phyloP scores from a whole-genome alignment of 2,329 filamentous ascomycete species.

The Pseudocercospora vitis region DNA sequence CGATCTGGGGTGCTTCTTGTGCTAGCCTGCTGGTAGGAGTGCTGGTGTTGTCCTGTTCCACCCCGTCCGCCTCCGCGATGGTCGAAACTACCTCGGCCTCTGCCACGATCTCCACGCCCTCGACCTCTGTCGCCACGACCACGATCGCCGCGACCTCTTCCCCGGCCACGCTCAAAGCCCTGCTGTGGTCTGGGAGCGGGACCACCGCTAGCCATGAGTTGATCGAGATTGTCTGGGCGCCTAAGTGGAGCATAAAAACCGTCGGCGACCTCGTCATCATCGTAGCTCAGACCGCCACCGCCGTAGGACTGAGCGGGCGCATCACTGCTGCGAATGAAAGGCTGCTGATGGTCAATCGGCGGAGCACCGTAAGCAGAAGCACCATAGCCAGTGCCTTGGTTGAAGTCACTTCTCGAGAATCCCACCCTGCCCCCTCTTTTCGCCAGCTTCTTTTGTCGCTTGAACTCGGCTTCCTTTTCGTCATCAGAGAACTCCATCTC shows the following conservation, averaged over 20 bases:
- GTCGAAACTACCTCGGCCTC: slow-evolving; percentile 22
- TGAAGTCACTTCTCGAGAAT: slow-evolving; percentile 26
- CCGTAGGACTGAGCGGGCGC: slow-evolving; percentile 30
- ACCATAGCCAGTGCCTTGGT: slow-evolving; percentile 20
- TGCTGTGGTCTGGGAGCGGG: slow-evolving; percentile 29
- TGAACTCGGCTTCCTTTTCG: slow-evolving; percentile 71
- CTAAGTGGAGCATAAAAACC: slow-evolving; percentile 52
- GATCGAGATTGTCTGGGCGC: slow-evolving; percentile 48
- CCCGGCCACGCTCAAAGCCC: slow-evolving; percentile 38
- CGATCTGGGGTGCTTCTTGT: slow-evolving; percentile 32
- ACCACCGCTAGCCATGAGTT: slow-evolving; percentile 44
- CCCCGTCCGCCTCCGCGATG: slow-evolving; percentile 15
- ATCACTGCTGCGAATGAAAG: slow-evolving; percentile 25
- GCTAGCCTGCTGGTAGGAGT: slow-evolving; percentile 19
- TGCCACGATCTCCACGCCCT: slow-evolving; percentile 16
- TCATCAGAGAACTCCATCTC: slow-evolving; percentile 97
- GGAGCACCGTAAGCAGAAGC: slow-evolving; percentile 22
- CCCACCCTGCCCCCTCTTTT: slow-evolving; percentile 34
- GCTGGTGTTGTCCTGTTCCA: slow-evolving; percentile 4
- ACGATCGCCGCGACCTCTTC: slow-evolving; percentile 30
- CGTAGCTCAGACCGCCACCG: slow-evolving; percentile 38
- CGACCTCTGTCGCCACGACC: slow-evolving; percentile 19
- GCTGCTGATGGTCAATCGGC: slow-evolving; percentile 14
- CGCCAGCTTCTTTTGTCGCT: slow-evolving; percentile 37
- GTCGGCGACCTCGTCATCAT: slow-evolving; percentile 43